Evolutionary conservation across 441 rosid species (phyloP).

Genomic region (Raphanus hybrid): DNA sequence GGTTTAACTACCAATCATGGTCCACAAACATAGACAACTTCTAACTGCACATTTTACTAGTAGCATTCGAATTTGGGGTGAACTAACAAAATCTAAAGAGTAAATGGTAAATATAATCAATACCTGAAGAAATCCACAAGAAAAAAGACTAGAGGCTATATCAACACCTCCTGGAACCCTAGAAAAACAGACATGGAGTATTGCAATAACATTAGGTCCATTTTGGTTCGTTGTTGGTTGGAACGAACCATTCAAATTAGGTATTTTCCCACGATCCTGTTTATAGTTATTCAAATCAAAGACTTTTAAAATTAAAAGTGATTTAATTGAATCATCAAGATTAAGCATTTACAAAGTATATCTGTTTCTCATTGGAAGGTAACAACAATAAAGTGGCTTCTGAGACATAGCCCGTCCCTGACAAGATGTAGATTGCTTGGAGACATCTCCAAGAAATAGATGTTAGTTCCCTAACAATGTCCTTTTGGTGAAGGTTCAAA

Average conservation of each 20-base stretch:
- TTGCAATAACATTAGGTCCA: neutral
- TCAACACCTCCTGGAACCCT: slow-evolving; percentile 1
- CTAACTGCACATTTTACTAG: neutral
- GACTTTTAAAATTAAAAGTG: neutral
- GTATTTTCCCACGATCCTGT: neutral
- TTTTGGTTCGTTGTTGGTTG: neutral
- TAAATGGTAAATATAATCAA: neutral
- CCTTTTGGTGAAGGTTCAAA: neutral
- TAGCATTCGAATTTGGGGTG: neutral
- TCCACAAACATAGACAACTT: neutral
- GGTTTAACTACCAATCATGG: neutral
- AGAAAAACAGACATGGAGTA: neutral
- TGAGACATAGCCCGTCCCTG: neutral
- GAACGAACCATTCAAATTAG: slow-evolving; percentile 8
- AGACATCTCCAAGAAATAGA: neutral
- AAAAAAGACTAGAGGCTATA: neutral
- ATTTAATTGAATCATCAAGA: neutral
- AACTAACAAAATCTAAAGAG: neutral
- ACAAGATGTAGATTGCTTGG: neutral
- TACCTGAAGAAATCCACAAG: neutral
- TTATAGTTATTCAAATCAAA: neutral
- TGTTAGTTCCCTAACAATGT: neutral
- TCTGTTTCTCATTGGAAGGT: neutral
- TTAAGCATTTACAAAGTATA: neutral
- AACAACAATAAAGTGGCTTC: neutral